Base-by-base conservation (phyloP, 176 grass and related monocot species). In the Eremochloa ophiuroides region DNA sequence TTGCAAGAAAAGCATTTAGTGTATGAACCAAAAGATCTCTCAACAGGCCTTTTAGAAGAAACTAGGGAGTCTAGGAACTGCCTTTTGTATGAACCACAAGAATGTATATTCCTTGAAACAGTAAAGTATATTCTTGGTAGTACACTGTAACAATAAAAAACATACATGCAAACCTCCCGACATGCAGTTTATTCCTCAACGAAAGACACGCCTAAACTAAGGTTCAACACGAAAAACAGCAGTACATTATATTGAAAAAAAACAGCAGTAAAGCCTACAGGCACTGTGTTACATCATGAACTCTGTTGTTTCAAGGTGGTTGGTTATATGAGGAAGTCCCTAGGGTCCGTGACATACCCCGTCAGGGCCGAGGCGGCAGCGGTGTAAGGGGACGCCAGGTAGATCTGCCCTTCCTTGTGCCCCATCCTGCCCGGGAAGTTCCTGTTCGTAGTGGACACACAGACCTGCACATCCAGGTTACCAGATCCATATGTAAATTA, bases 391-490 rank as follows among this genome's bases (percentile, higher is more conserved):
- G 96, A 95, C 8, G 96, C 96, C 5, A 98, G 85, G 86, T 98
- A 98, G 63, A 98, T 93, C 84, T 95, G 90, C 23, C 96, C 96
- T 76, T 98, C 96, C 82, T 98, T 93, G 64, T 98, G 90, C 10
- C 93, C 96, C 96, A 98, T 98, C 79, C 93, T 93, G 73, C 96
- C 96, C 0, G 93, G 96, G 79, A 98, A 98, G 59, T 98, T 98
- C 63, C 92, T 89, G 72, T 98, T 98, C 41, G 96, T 98, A 22
- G 96, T 98, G 23, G 92, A 93, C 60, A 98, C 96, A 47, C 93
- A 98, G 12, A 98, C 86, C 96, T 97, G 83, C 69, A 73, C 67
- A 74, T 9, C 23, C 80, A 75, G 34, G 43, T 29, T 47, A 47
- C 14, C 43, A 29, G 26, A 74, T n/a, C 62, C 39, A 66, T 48